phyloP scores from a whole-genome alignment of 352 stramenopile species.

The Thalassiosira sp. region DNA sequence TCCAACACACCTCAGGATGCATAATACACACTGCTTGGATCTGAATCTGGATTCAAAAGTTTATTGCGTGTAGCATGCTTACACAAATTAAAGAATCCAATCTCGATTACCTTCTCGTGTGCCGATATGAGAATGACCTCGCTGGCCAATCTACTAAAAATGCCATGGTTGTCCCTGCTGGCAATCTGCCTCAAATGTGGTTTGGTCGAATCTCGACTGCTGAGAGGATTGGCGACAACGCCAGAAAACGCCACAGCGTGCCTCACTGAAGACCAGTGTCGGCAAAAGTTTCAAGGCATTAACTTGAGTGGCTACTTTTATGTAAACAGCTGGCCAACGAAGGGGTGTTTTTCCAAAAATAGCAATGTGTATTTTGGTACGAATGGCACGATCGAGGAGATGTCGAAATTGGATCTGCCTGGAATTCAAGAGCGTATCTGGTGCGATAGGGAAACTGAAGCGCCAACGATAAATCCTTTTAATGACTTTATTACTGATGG shows the following conservation, averaged over 20 bases:
- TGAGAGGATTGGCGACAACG: neutral
- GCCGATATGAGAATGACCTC: neutral
- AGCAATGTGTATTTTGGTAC: constrained; percentile 10
- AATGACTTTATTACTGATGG: too few species aligned
- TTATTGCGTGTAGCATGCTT: too few species aligned
- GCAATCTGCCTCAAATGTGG: neutral
- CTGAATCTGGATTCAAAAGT: too few species aligned
- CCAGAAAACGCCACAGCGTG: neutral
- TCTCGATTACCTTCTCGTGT: too few species aligned
- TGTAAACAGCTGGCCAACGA: constrained; percentile 10
- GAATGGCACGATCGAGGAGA: constrained; percentile 6
- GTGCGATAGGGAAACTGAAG: too few species aligned
- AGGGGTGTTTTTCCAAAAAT: constrained; percentile 34
- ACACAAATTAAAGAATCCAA: too few species aligned
- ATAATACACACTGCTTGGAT: too few species aligned
- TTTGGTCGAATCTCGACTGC: neutral
- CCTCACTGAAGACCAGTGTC: neutral
- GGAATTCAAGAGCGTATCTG: constrained; percentile 22
- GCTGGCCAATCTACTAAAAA: neutral
- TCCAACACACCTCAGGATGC: too few species aligned
- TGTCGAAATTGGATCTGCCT: neutral
- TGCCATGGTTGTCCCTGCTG: neutral
- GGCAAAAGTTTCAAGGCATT: neutral
- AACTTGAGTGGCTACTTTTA: neutral
- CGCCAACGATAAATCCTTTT: too few species aligned